Base-by-base conservation (phyloP, 73 alveolate genomes). In the Vitrella brassicaformis region DNA sequence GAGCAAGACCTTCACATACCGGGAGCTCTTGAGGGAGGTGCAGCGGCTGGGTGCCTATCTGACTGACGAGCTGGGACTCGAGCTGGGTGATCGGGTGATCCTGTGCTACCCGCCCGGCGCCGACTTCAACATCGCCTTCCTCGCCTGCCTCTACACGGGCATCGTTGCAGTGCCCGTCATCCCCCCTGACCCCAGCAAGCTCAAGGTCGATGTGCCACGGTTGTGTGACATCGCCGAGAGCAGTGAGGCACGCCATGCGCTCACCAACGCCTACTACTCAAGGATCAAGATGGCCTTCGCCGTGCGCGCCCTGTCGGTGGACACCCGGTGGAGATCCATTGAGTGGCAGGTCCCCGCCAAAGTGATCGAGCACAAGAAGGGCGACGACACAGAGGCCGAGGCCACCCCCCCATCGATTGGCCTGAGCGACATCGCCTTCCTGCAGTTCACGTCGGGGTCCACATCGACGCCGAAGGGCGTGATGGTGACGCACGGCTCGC, bases 391-490 rank as follows among this genome's bases (percentile, higher is more conserved):
- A 14, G 56, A 39, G 14, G 14, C 56, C 22, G 4, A 39, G 22
- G 22, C 4, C 22, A 39, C 14, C 56, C 56, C 56, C 4, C n/a
- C n/a, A n/a, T 4, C 4, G 22, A 39, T 39, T 14, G 56, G 14
- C 4, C 47, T 69, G 28, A 0, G 30, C 22, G 78, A 32, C 69
- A 14, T 66, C 26, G 69, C 69, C 30, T 71, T 31, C 78, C 45
- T 71, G 47, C 45, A 31, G 28, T 71, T 45, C 47, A 71, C 78
- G 0, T 71, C 78, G 1, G 78, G 78, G 1, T 45, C 78, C 69
- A 71, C 78, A 7, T 66, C 68, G 14, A 69, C 25, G 47, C 78
- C 78, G 30, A 71, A 71, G 28, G 78, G 78, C 19, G 78, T 71
- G 46, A 66, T 47, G n/a, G 46, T 71, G 30, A 31, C 78, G 10